Evolutionary conservation across 345 rosid species (phyloP).

Genomic region (Rubroshorea leprosula): DNA sequence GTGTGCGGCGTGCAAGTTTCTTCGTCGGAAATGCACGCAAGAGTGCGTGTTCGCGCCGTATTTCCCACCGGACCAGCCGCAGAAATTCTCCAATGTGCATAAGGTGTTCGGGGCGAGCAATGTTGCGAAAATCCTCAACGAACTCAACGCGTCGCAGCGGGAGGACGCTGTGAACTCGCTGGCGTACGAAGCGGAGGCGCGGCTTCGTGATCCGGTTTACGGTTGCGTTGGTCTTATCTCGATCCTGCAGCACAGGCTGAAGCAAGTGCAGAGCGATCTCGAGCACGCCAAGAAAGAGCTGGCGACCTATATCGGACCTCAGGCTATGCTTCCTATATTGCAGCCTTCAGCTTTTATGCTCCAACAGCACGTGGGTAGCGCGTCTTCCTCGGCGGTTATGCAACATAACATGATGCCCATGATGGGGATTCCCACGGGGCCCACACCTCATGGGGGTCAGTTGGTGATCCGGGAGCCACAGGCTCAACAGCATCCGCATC

Average conservation of each 20-base stretch:
- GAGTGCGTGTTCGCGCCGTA: slow-evolving; percentile 83
- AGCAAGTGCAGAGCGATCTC: slow-evolving; percentile 43
- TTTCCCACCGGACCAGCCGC: slow-evolving; percentile 72
- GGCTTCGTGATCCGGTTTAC: slow-evolving; percentile 77
- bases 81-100: slow-evolving; percentile 53
- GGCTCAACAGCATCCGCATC: slow-evolving; percentile 18
- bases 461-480: slow-evolving; percentile 34
- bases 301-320: slow-evolving; percentile 39
- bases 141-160: slow-evolving; percentile 40
- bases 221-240: slow-evolving; percentile 85
- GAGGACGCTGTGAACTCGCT: slow-evolving; percentile 80
- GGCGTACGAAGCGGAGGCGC: slow-evolving; percentile 74
- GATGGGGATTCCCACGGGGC: slow-evolving; percentile 43
- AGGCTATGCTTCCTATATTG: slow-evolving; percentile 41
- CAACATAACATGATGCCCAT: slow-evolving; percentile 36
- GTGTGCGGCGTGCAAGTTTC: slow-evolving; percentile 82
- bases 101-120: slow-evolving; percentile 71
- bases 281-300: slow-evolving; percentile 53
- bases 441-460: slow-evolving; percentile 11
- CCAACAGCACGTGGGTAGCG: slow-evolving; percentile 28
- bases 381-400: slow-evolving; percentile 26
- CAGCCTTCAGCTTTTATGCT: slow-evolving; percentile 26
- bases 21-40: slow-evolving; percentile 65
- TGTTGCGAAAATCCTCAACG: slow-evolving; percentile 65
- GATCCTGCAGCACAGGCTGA: slow-evolving; percentile 57